Conservation (phyloP, 768 basidiomycete species). For the Cystobasidium tubakii region DNA sequence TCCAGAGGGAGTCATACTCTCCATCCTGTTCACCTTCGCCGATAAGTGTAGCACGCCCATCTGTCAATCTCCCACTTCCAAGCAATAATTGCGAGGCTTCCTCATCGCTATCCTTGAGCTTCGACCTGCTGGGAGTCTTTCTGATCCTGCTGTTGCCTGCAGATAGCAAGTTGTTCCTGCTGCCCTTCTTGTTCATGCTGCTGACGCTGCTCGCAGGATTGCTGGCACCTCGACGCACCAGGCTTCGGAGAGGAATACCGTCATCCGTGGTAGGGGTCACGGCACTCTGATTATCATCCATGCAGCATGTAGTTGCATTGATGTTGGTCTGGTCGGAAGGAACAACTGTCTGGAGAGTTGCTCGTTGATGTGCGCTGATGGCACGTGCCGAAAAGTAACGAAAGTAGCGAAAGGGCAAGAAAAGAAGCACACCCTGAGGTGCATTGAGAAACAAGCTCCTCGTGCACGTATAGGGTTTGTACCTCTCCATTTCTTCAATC, state of each 20-base stretch:
- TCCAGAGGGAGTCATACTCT: slow-evolving; percentile 45
- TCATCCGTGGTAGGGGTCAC: neutral
- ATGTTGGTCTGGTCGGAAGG: neutral
- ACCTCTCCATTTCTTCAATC: too few species aligned
- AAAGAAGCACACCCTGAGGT: too few species aligned
- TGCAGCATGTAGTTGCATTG: slow-evolving; percentile 21
- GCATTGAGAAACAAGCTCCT: too few species aligned
- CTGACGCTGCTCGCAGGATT: slow-evolving; percentile 1
- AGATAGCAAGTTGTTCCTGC: slow-evolving; percentile 11
- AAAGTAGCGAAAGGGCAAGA: too few species aligned
- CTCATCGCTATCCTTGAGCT: slow-evolving; percentile 33
- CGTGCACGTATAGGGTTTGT: too few species aligned
- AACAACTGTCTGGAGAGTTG: neutral
- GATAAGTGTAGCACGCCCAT: neutral
- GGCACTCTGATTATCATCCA: neutral
- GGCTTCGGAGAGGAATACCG: slow-evolving; percentile 23
- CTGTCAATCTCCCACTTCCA: neutral
- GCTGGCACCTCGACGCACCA: neutral
- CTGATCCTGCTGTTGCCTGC: neutral
- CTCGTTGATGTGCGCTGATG: neutral
- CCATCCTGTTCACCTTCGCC: slow-evolving; percentile 43
- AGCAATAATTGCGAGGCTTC: slow-evolving; percentile 13
- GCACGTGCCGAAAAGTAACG: neutral
- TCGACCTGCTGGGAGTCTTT: slow-evolving; percentile 12
- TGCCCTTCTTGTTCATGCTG: slow-evolving; percentile 30